Conservation (phyloP, 208 protist species). For the Crithidia sp. region DNA sequence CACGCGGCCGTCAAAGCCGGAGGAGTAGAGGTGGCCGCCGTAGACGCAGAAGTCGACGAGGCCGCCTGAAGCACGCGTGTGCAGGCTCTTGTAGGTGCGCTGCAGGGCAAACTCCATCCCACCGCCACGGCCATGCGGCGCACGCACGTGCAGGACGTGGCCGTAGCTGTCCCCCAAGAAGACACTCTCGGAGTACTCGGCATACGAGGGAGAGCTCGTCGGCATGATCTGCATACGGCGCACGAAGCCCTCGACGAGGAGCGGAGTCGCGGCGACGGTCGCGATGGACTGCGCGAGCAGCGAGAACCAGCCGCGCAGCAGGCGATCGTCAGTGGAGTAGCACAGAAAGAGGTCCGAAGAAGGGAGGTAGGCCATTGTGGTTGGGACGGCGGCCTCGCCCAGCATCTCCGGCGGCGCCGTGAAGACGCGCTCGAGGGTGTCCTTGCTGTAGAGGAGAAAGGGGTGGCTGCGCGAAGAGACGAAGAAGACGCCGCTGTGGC, state of each 20-base stretch:
- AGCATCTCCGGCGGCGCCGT: conserved; percentile 45
- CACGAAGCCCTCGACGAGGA: conserved; percentile 46
- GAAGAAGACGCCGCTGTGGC: conserved; percentile 61
- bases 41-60: conserved; percentile 71
- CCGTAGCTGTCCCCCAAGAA: conserved; percentile 66
- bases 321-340: conserved; percentile 55
- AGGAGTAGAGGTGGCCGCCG: conserved; percentile 52
- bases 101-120: conserved; percentile 39
- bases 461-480: conserved; percentile 49
- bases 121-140: conserved; percentile 33
- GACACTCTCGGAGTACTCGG: conserved; percentile 34
- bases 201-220: conserved; percentile 40
- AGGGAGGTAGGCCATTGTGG: conserved; percentile 59
- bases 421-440: conserved; percentile 49
- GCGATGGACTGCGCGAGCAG: conserved; percentile 33
- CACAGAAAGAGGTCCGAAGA: conserved; percentile 54
- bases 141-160: conserved; percentile 44
- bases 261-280: conserved; percentile 36
- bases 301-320: conserved; percentile 52
- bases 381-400: conserved; percentile 32
- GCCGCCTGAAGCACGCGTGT: conserved; percentile 52
- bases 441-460: conserved; percentile 60
- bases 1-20: conserved; percentile 67
- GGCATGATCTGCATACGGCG: conserved; percentile 43
- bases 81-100: conserved; percentile 43